phyloP scores from a whole-genome alignment of 2,329 filamentous ascomycete species.

The Exophiala alcalophila region DNA sequence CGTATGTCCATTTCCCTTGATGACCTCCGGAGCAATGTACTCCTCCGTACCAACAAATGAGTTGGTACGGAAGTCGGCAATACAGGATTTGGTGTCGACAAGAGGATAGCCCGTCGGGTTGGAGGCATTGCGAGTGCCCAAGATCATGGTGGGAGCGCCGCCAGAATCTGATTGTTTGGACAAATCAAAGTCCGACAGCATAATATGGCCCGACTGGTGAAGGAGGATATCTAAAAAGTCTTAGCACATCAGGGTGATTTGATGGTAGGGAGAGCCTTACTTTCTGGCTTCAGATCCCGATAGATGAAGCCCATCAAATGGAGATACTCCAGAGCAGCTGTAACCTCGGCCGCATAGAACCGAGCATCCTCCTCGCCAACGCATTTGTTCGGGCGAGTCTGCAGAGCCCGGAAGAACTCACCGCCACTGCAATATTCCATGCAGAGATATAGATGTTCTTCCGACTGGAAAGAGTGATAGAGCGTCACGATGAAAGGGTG shows the following conservation, averaged over 20 bases:
- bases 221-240: slow-evolving; percentile 77
- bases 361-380: slow-evolving; percentile 94
- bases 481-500: slow-evolving; percentile 98
- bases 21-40: slow-evolving; percentile 97
- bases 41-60: slow-evolving; percentile 98
- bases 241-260: slow-evolving; percentile 38
- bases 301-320: slow-evolving; percentile 99
- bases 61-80: slow-evolving; percentile 96
- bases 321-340: slow-evolving; percentile 90
- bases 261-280: slow-evolving; percentile 51
- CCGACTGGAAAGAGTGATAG: slow-evolving; percentile 98
- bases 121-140: slow-evolving; percentile 77
- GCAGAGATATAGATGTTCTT: slow-evolving; percentile 97
- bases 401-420: slow-evolving; percentile 94
- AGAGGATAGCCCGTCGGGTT: slow-evolving; percentile 84
- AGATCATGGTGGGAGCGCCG: slow-evolving; percentile 96
- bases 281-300: slow-evolving; percentile 93
- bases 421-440: slow-evolving; percentile 99
- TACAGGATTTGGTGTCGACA: slow-evolving; percentile 98
- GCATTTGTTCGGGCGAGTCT: slow-evolving; percentile 94
- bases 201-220: slow-evolving; percentile 99
- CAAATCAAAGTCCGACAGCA: slow-evolving; percentile 98
- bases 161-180: slow-evolving; percentile 96
- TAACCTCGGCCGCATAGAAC: slow-evolving; percentile 97
- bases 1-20: slow-evolving; percentile 96